Evolutionary conservation across 768 basidiomycete species (phyloP), one percentile per base, ranked within the genome.

Genomic region (Rhodotorula toruloides): DNA sequence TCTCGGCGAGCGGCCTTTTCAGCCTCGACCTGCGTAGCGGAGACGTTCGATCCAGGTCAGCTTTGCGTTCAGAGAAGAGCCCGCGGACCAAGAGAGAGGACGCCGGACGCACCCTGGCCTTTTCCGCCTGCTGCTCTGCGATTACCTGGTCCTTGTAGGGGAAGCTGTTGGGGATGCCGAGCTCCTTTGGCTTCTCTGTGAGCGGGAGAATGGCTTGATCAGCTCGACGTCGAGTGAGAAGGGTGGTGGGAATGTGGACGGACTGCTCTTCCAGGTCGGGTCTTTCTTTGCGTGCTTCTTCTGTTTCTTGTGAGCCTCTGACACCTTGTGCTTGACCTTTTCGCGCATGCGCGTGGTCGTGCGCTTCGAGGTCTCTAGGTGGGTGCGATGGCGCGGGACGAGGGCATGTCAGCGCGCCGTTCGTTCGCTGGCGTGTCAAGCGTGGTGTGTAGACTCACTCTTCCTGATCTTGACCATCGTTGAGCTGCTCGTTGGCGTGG

Each of bases 71-170:
- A n/a, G n/a, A n/a, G n/a, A 42, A 19, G 42, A 29, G 50, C 25
- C 17, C 34, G 47, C 19, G 53, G 12, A 42, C 40, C 31, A 40
- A n/a, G 48, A 44, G 47, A 42, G 11, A 25, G 29, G 52, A 39
- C 40, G 40, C 40, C 21, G n/a, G n/a, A 63, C 71, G 32, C 34
- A 74, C 74, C 58, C 66, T 52, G 10, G 50, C 54, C 69, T 79
- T 77, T 65, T 78, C 76, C 22, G 77, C 78, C 16, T 77, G 77
- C 7, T 79, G 72, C 64, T 81, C 80, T 16, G 79, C 79, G 34
- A 81, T 75, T 37, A 81, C 71, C 70, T 79, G 76, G 58, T 80
- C 79, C 73, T 80, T 81, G 77, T 75, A 79, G 9, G 78, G 79
- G 74, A 78, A 80, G 32, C 71, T 72, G 74, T 78, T 79, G 57